Evolutionary conservation across 1,284 basidiomycete genomes (phyloP).

Genomic region (Somion occarium): DNA sequence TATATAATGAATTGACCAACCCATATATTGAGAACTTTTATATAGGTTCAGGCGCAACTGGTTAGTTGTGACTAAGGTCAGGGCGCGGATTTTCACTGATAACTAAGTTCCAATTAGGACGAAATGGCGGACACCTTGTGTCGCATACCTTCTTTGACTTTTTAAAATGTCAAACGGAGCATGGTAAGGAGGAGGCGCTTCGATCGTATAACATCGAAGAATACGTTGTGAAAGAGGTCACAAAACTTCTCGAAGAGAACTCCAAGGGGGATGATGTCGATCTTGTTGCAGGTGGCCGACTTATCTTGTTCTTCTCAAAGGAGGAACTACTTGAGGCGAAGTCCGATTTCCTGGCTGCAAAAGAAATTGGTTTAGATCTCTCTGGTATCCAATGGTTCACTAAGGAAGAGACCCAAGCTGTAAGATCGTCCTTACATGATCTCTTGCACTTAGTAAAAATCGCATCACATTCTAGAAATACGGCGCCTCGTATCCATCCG

Average conservation of each 20-base stretch:
- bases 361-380: slow-evolving; percentile 46
- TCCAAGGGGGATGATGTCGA: slow-evolving; percentile 50
- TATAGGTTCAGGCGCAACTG: slow-evolving; percentile 79
- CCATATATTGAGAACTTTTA: not conserved
- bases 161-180: slow-evolving; percentile 27
- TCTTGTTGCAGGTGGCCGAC: slow-evolving; percentile 55
- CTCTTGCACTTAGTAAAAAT: not conserved
- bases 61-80: slow-evolving; percentile 28
- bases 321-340: slow-evolving; percentile 34
- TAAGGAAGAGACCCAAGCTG: slow-evolving; percentile 43
- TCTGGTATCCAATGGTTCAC: slow-evolving; percentile 42
- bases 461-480: slow-evolving; percentile 37
- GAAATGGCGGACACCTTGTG: slow-evolving; percentile 77
- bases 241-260: slow-evolving; percentile 43
- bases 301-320: slow-evolving; percentile 46
- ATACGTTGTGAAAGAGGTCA: slow-evolving; percentile 46
- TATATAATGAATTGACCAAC: not conserved
- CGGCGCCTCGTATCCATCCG: slow-evolving; percentile 50
- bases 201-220: slow-evolving; percentile 54
- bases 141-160: slow-evolving; percentile 48
- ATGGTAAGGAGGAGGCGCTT: slow-evolving; percentile 51
- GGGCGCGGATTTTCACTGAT: not conserved
- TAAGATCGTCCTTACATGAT: slow-evolving; percentile 23
- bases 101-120: slow-evolving; percentile 35
- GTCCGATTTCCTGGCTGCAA: slow-evolving; percentile 50